Percentiles rank a stretch among this genome's conserved stretches.
phyloP scores from a whole-genome alignment of 805 yeast species.

The Nakazawaea populi region DNA sequence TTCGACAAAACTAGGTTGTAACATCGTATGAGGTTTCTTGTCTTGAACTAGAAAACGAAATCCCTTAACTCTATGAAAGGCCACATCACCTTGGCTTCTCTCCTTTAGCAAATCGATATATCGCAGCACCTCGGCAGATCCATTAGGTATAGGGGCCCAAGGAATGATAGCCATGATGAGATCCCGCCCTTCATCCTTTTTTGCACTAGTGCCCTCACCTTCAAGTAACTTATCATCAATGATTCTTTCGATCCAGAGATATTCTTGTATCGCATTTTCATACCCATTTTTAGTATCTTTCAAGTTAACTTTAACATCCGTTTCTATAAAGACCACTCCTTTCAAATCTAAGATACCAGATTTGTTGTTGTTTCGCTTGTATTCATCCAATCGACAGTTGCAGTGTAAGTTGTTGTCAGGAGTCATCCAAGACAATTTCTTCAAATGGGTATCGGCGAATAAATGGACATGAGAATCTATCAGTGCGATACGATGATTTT shows the following conservation, averaged over 20 bases:
- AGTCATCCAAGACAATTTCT: conserved; percentile 28
- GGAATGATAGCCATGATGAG: conserved; percentile 29
- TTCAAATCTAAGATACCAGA: conserved; percentile 12
- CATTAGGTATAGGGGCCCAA: conserved; percentile 38
- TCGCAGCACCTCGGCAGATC: conserved; percentile 17
- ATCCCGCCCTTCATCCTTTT: conserved; percentile 2
- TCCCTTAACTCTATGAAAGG: conserved; percentile 26
- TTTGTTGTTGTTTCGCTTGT: conserved; percentile 12
- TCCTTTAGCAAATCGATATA: conserved; percentile 14
- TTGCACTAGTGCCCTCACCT: conserved; percentile 12
- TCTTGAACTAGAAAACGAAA: conserved; percentile 39
- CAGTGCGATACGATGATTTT: not conserved
- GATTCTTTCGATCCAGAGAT: conserved; percentile 16
- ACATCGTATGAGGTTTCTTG: conserved; percentile 31
- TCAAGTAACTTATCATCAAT: not conserved
- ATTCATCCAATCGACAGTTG: conserved; percentile 23
- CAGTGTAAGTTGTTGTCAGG: conserved; percentile 20
- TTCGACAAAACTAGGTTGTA: conserved; percentile 21
- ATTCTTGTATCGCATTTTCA: conserved; percentile 22
- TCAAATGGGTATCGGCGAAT: conserved; percentile 20
- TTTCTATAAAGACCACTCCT: conserved; percentile 30
- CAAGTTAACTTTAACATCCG: conserved; percentile 22
- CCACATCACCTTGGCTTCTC: conserved; percentile 7
- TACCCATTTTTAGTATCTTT: conserved; percentile 15
- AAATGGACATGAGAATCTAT: conserved; percentile 34